These are phyloP conservation scores for Xylaria sp. DNA, from an alignment of 2,329 filamentous ascomycete genomes.

Conservation along the genomic window DNA sequence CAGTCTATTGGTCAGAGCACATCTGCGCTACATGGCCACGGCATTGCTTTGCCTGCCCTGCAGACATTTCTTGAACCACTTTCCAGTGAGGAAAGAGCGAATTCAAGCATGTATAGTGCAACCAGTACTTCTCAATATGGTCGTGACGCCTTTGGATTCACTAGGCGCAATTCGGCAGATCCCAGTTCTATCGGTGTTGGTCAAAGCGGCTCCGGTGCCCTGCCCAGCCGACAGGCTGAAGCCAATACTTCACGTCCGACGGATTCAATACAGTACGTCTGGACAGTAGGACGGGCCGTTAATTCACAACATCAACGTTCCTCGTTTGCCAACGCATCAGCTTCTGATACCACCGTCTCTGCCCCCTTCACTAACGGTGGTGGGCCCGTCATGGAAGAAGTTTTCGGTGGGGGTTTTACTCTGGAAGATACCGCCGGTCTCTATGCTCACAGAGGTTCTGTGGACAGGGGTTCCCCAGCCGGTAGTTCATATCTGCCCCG, in stretches of 20 bases:
- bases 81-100: slow-evolving; percentile 37
- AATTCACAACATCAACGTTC: slow-evolving; percentile 39
- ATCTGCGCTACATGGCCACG: slow-evolving; percentile 50
- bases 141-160: slow-evolving; percentile 30
- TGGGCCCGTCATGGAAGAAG: slow-evolving; percentile 51
- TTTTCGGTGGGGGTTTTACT: slow-evolving; percentile 49
- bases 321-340: slow-evolving; percentile 38
- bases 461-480: slow-evolving; percentile 54
- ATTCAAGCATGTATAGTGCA: slow-evolving; percentile 34
- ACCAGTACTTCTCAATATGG: slow-evolving; percentile 33
- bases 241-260: slow-evolving; percentile 6
- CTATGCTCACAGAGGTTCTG: slow-evolving; percentile 51
- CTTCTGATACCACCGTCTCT: slow-evolving; percentile 31
- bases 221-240: slow-evolving; percentile 40
- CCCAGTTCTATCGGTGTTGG: slow-evolving; percentile 33
- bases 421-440: slow-evolving; percentile 48
- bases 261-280: slow-evolving; percentile 36
- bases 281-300: slow-evolving; percentile 32
- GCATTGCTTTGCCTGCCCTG: slow-evolving; percentile 24
- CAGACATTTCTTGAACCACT: not conserved
- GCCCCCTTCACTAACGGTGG: slow-evolving; percentile 47
- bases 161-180: slow-evolving; percentile 46
- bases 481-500: slow-evolving; percentile 46
- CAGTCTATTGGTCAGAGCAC: slow-evolving; percentile 56
- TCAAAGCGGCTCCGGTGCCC: slow-evolving; percentile 34